Percentiles rank a stretch among this genome's conserved stretches.
Evolutionary conservation across 2,329 filamentous ascomycete species (phyloP).

Genomic region (Lanzia echinophila): DNA sequence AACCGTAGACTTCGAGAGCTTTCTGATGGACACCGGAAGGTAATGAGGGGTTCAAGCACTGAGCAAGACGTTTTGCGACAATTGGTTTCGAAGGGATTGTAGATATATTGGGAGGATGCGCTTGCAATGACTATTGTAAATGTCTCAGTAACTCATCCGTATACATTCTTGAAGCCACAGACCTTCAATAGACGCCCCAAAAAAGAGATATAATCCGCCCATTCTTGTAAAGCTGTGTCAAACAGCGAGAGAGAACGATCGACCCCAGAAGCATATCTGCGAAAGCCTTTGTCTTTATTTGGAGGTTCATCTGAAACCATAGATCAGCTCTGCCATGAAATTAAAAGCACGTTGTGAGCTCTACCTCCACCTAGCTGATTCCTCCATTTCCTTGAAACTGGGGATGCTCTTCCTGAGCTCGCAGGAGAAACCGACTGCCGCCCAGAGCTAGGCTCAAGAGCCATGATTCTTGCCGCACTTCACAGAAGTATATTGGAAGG

Average conservation of each 20-base stretch:
- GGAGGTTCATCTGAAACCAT: constrained; percentile 44
- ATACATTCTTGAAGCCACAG: constrained; percentile 19
- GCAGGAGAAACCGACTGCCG: constrained; percentile 65
- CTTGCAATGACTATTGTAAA: constrained; percentile 68
- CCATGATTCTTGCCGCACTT: constrained; percentile 42
- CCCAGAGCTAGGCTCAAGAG: constrained; percentile 52
- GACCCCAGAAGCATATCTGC: constrained; percentile 82
- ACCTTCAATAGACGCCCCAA: constrained; percentile 86
- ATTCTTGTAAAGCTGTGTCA: constrained; percentile 91
- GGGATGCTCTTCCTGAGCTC: constrained; percentile 77
- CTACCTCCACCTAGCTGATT: constrained; percentile 71
- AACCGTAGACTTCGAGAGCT: constrained; percentile 85
- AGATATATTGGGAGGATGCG: constrained; percentile 64
- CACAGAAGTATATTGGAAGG: constrained; percentile 16
- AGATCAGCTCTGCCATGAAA: neutral
- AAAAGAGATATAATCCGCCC: constrained; percentile 99
- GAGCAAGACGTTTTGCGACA: constrained; percentile 84
- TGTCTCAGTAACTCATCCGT: constrained; percentile 22
- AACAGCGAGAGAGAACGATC: constrained; percentile 85
- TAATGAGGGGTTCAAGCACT: constrained; percentile 88
- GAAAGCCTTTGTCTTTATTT: constrained; percentile 62
- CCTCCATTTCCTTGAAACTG: constrained; percentile 68
- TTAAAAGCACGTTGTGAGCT: neutral
- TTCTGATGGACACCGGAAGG: constrained; percentile 98
- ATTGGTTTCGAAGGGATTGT: constrained; percentile 74